These are phyloP conservation scores for Fusarium nanum DNA, from an alignment of 2,329 filamentous ascomycete species.

Conservation along the genomic window DNA sequence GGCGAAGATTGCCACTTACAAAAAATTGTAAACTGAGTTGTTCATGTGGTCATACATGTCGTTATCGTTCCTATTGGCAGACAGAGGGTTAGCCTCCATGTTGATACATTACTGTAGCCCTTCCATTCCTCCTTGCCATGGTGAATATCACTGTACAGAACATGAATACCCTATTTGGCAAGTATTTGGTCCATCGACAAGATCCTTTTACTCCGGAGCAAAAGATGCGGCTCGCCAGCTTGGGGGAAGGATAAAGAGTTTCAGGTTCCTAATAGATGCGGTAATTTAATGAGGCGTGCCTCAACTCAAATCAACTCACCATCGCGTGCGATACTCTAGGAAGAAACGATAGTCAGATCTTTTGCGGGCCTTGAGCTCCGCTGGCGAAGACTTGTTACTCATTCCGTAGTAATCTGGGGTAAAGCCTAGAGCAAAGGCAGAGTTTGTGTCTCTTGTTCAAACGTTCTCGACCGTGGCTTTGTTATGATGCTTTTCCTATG, in stretches of 20 bases:
- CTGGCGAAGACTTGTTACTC: conserved; percentile 31
- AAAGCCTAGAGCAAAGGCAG: neutral
- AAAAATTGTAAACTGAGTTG: conserved; percentile 86
- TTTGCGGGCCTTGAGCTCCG: conserved; percentile 68
- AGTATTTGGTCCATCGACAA: conserved; percentile 1
- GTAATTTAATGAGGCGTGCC: conserved; percentile 3
- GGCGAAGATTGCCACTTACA: conserved; percentile 58
- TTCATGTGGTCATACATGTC: conserved; percentile 97
- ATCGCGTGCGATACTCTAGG: conserved; percentile 87
- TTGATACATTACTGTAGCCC: neutral
- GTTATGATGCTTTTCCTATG: neutral
- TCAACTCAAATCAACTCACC: conserved; percentile 64
- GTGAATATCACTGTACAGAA: conserved; percentile 12
- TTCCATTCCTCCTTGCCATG: conserved; percentile 13
- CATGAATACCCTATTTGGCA: conserved; percentile 15
- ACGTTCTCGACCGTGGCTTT: conserved; percentile 18
- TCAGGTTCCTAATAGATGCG: neutral
- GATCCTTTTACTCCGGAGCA: neutral
- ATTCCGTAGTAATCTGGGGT: conserved; percentile 25
- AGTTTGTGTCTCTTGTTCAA: neutral
- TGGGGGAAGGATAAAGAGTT: neutral
- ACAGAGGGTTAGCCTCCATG: conserved; percentile 26
- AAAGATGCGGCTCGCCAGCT: neutral
- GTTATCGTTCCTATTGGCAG: conserved; percentile 78
- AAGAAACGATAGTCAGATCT: conserved; percentile 81